A percentile compares a stretch with the other conserved stretches of the same genome.
phyloP scores from a whole-genome alignment of 2,329 filamentous ascomycete genomes.

The Diaporthe sp. region DNA sequence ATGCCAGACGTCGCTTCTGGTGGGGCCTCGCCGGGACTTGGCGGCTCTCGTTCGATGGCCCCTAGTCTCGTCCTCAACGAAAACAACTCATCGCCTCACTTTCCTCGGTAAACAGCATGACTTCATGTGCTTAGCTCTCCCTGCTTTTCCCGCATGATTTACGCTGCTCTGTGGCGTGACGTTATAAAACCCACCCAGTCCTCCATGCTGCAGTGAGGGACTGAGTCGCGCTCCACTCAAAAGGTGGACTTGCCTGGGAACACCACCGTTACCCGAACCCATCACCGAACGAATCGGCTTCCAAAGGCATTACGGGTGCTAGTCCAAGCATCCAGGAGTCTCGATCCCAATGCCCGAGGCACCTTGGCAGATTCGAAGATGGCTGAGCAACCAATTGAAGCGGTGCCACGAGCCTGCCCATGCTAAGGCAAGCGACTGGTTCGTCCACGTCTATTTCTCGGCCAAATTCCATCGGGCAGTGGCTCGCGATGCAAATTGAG shows the following conservation, averaged over 20 bases:
- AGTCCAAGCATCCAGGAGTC: background rate
- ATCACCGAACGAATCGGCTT: slow-evolving; percentile 25
- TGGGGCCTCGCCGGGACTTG: slow-evolving; percentile 27
- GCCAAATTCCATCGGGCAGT: slow-evolving; percentile 1
- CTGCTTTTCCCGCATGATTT: slow-evolving; percentile 30
- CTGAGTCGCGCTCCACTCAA: slow-evolving; percentile 19
- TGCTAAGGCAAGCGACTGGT: slow-evolving; percentile 2
- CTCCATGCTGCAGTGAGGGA: background rate
- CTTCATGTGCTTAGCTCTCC: slow-evolving; percentile 29
- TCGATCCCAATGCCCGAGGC: slow-evolving; percentile 7
- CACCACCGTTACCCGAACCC: slow-evolving; percentile 9
- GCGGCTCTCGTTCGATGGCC: slow-evolving; percentile 30
- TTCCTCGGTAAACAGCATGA: slow-evolving; percentile 33
- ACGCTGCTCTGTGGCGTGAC: slow-evolving; percentile 32
- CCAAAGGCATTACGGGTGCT: background rate
- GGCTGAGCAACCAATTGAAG: slow-evolving; percentile 14
- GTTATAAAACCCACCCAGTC: slow-evolving; percentile 29
- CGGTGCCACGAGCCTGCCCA: background rate
- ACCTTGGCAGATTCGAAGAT: background rate
- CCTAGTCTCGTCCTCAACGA: slow-evolving; percentile 16
- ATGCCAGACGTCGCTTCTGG: slow-evolving; percentile 16
- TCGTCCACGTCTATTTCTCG: background rate
- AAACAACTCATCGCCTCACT: slow-evolving; percentile 34
- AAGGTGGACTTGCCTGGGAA: slow-evolving; percentile 1
- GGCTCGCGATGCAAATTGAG: slow-evolving; percentile 5